Base-by-base conservation (phyloP, 2,329 filamentous ascomycete species). In the Elsinoe batatas region DNA sequence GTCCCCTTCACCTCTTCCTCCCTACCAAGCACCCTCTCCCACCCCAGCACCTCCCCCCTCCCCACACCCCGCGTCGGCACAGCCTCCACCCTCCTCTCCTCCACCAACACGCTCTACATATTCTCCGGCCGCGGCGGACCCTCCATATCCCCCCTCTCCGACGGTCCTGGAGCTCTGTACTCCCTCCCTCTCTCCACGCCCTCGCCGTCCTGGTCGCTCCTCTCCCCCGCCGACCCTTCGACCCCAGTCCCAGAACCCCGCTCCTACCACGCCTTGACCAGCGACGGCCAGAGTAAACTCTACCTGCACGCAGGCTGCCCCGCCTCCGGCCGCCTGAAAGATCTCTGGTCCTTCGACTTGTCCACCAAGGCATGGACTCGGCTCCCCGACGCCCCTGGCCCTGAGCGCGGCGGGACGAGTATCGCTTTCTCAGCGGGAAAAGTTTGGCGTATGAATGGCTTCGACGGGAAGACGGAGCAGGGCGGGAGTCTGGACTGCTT, bases 381-480 rank as follows among this genome's bases (percentile, higher is more conserved):
- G 64, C 75, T 88, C 12, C 77, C 84, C 0, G 68, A 79, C 6
- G 88, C 87, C 0, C 87, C 87, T 0, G 83, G 78, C 1, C 79
- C 83, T 6, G 72, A 79, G 0, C 77, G 88, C 47, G 82, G 83
- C 18, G 88, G 87, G 1, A 73, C 85, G 0, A 80, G 81, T 3
- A 81, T 94, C 22, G 80, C 83, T 1, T 77, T 84, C 53, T 77
- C 76, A 43, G 76, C 79, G 54, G 80, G 80, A 20, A 79, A 81
- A 20, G 68, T 95, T 5, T 94, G 85, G 70, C 79, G 88, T 26
- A 91, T 89, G 73, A 87, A 88, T 59, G 89, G 89, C 0, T 91
- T 84, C 62, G 86, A 91, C 67, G 88, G 86, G 0, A 73, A 76
- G 43, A 72, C 65, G 0, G 85, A 91, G 64, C 74, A 87, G 47